These are phyloP conservation scores for Trichoderma koningiopsis DNA, from an alignment of 2,329 filamentous ascomycete genomes.

Conservation along the genomic window DNA sequence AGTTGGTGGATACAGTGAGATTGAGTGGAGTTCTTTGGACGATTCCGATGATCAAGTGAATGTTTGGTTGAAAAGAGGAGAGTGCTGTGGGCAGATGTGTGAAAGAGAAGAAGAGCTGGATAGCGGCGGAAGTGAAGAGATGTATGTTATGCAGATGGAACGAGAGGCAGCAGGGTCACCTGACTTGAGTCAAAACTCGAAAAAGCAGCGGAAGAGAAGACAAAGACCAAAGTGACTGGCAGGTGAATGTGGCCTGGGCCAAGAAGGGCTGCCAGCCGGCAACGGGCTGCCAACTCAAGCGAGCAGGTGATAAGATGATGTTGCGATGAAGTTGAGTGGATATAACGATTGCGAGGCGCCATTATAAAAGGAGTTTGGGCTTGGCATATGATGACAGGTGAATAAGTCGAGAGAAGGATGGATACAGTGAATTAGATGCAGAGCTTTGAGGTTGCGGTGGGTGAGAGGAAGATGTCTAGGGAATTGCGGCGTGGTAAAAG, in stretches of 20 bases:
- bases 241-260: background rate
- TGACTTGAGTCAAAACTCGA: background rate
- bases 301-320: no score
- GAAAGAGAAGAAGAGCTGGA: background rate
- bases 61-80: background rate
- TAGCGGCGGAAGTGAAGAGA: background rate
- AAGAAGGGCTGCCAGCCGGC: background rate
- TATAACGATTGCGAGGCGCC: background rate
- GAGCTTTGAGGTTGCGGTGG: background rate
- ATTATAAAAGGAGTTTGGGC: background rate
- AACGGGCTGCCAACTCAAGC: background rate
- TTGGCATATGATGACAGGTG: background rate
- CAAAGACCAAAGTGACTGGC: background rate
- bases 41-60: background rate
- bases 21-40: background rate
- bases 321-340: background rate
- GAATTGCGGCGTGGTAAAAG: background rate
- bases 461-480: background rate
- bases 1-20: background rate
- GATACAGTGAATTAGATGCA: background rate
- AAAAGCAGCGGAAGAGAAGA: background rate
- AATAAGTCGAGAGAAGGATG: background rate
- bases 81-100: background rate
- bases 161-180: conserved; percentile 5
- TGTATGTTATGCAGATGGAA: background rate